phyloP scores from a whole-genome alignment of 495 filamentous ascomycete genomes.

The Amniculicola lignicola region DNA sequence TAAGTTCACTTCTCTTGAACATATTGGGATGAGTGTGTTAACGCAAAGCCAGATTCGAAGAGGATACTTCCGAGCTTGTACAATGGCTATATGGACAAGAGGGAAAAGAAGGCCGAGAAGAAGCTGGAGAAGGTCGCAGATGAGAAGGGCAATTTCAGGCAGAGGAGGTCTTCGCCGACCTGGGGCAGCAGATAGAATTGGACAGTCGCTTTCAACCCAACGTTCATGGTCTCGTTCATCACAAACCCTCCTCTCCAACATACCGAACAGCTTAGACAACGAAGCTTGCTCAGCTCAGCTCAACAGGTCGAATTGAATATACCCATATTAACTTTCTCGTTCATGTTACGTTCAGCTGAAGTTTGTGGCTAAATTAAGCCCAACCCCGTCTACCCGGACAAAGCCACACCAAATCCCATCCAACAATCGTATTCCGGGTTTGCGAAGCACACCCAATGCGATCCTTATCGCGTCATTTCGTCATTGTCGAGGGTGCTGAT shows the following conservation, averaged over 20 bases:
- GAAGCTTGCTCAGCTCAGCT: too few relatives aligned
- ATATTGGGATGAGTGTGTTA: slow-evolving; percentile 2
- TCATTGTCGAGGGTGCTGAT: slow-evolving; percentile 24
- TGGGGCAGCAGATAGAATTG: slow-evolving; percentile 23
- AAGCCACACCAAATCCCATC: not conserved
- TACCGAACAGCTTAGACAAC: too few relatives aligned
- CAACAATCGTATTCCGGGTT: slow-evolving; percentile 5
- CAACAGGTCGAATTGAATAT: too few relatives aligned
- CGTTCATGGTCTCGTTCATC: too few relatives aligned
- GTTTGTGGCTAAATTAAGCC: slow-evolving; percentile 2
- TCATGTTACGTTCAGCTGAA: too few relatives aligned
- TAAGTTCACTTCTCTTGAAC: slow-evolving; percentile 33
- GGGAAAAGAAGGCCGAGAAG: slow-evolving; percentile 53
- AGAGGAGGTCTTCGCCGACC: slow-evolving; percentile 26
- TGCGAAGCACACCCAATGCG: slow-evolving; percentile 3
- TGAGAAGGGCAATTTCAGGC: slow-evolving; percentile 34
- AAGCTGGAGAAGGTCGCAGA: slow-evolving; percentile 46
- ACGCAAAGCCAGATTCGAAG: slow-evolving; percentile 47
- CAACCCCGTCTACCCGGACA: slow-evolving; percentile 20
- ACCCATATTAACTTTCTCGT: too few relatives aligned
- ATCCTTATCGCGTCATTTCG: slow-evolving; percentile 27
- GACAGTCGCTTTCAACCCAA: too few relatives aligned
- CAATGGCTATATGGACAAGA: slow-evolving; percentile 55
- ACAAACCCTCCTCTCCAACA: too few relatives aligned
- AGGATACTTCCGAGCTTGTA: slow-evolving; percentile 59